phyloP scores from a whole-genome alignment of 805 yeast genomes.

The Candida parachauliodes region DNA sequence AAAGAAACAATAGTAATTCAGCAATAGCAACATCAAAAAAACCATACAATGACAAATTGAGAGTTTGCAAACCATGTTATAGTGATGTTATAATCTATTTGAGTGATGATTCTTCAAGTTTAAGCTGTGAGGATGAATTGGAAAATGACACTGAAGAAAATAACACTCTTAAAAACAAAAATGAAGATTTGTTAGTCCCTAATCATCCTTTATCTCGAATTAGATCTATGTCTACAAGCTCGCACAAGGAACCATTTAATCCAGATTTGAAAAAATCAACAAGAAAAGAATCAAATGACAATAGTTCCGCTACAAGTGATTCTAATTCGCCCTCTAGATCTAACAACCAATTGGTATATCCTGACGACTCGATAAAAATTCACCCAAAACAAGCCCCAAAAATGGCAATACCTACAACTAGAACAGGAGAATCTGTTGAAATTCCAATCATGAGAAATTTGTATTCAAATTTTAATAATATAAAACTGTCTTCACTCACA shows the following conservation, averaged over 20 bases:
- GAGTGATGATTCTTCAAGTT: constrained; percentile 58
- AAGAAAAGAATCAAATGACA: background rate
- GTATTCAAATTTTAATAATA: constrained; percentile 14
- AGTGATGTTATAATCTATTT: constrained; percentile 65
- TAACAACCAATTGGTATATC: constrained; percentile 6
- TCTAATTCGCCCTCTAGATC: constrained; percentile 6
- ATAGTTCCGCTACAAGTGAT: constrained; percentile 1
- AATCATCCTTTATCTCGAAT: constrained; percentile 26
- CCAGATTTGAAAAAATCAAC: background rate
- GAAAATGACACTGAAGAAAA: constrained; percentile 15
- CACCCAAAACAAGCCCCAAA: constrained; percentile 29
- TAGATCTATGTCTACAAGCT: constrained; percentile 26
- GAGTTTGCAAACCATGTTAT: constrained; percentile 77
- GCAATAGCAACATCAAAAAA: constrained; percentile 18
- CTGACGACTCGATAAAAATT: constrained; percentile 13
- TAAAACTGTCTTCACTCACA: constrained; percentile 1
- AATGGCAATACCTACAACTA: constrained; percentile 79
- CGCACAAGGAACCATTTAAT: constrained; percentile 11
- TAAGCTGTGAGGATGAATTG: constrained; percentile 31
- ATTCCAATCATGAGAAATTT: constrained; percentile 44
- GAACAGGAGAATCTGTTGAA: constrained; percentile 76
- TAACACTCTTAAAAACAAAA: constrained; percentile 6
- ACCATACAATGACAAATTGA: constrained; percentile 63
- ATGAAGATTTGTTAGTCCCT: constrained; percentile 18
- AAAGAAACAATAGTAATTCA: constrained; percentile 17